Evolutionary conservation across 1,284 basidiomycete species (phyloP), one percentile per base, ranked within the genome.

Genomic region (Athelia psychrophila): DNA sequence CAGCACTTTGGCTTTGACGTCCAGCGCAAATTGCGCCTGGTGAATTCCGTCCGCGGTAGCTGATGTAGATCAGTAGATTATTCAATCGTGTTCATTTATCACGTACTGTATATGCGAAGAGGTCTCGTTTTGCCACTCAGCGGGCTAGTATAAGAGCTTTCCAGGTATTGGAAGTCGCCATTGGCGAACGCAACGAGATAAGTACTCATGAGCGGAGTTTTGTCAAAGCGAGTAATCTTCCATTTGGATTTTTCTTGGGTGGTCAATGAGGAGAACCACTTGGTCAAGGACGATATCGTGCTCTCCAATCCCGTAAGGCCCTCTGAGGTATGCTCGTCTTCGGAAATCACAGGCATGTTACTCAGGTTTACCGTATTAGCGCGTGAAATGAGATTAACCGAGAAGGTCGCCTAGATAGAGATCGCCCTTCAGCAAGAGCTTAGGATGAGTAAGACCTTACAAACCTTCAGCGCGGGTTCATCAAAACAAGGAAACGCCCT

Each of bases 161-260:
- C 86, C 53, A 95, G 72, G 66, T 84, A 73, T 42, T 79, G 76
- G 62, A 95, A 97, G 38, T 81, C 75, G 30, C 95, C 95, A 60
- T 94, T 95, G 22, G 94, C 95, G 65, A 82, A 95, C 0, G 94
- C 93, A 42, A 96, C 89, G 44, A 98, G 83, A 74, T 98, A 98
- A 16, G 91, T 90, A 2, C 91, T 94, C 82, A 98, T 92, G 62
- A 78, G 79, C 8, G 91, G 91, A 0, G 88, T 91, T 22, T 75
- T 85, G 64, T 86, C 77, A 66, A 93, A 95, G 59, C 79, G 79
- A 49, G 90, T 91, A 57, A 92, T 81, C 66, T 89, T 90, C 92
- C 91, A 95, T 50, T 82, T 74, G 24, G n/a, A 25, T 47, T 51
- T 50, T 64, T 67, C 62, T 61, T 65, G 53, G 61, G 62, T 52